Base-by-base conservation (phyloP, 495 filamentous ascomycete species). In the Letharia columbiana region DNA sequence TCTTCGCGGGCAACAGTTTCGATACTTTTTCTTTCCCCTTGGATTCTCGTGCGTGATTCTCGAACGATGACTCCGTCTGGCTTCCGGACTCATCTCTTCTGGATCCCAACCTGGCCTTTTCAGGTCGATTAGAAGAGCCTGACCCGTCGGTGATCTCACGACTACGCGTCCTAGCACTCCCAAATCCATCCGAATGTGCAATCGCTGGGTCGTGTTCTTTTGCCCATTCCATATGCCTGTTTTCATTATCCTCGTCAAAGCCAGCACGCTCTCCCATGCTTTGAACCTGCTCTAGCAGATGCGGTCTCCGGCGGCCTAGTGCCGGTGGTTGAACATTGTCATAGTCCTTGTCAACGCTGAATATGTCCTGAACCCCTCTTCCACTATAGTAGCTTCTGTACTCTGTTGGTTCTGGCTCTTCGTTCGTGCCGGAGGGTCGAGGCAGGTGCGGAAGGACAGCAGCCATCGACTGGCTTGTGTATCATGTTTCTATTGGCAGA, bases 1-100 rank as follows among this genome's bases (percentile, higher is more conserved):
- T 83, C 69, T 84, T 79, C 56, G 76, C 75, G 28, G 80, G 77
- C 9, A 81, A 81, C 44, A 85, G 66, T 62, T 82, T 85, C 67
- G 81, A 69, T n/a, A 82, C 72, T 50, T 73, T 75, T 3, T 82
- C 78, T 39, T 77, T 77, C 20, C 78, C 66, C 59, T 65, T 68
- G 18, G 17, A 41, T 15, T 61, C 15, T 28, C 13, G 39, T 3
- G 59, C 4, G 31, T 61, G 8, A 45, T 44, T 33, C 40, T 44
- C 59, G 13, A 12, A 28, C 28, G 59, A 45, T 31, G 42, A 41
- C 11, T 45, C 42, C 20, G n/a, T 37, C 39, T 35, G 18, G 39
- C 23, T 42, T 42, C 59, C 23, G 59, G 39, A 39, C 18, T 41
- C 58, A 5, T 60, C 35, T 44, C 28, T 35, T 18, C 31, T 35